Evolutionary conservation across 108 stramenopile genomes (phyloP), one percentile per base, ranked within the genome.

Genomic region (Nitzschia palea): DNA sequence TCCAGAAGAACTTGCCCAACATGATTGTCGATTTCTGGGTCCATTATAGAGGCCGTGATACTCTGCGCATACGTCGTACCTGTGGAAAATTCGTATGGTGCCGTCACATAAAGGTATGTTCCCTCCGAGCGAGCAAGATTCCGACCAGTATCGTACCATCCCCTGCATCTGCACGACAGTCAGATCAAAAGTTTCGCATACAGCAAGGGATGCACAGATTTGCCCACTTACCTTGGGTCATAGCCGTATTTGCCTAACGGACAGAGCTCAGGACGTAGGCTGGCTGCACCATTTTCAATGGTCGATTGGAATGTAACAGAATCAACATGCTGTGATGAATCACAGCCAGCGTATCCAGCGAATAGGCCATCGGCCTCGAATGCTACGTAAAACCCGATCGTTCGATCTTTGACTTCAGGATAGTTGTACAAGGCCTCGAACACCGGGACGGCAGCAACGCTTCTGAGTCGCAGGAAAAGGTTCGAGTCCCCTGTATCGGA

Each of bases 211-310:
- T 20, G 18, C 14, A 52, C 12, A 31, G 8, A 57, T 17, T 14
- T 9, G 23, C 9, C 6, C 0, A 42, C 66, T 55, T 40, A 80
- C 44, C 79, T 28, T 34, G 65, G 58, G 62, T 80, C 79, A 35
- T 67, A 76, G 10, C 74, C 79, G 70, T 72, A 67, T 33, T 80
- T 80, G 14, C 79, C 71, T 17, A 72, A 4, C 35, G 74, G 74
- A 30, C 79, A 80, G 18, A 80, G 70, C 4, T 70, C 55, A 6
- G 79, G 74, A 31, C 62, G 60, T 9, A 71, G n/a, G 22, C 51
- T 34, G 6, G 55, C 36, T 0, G 65, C 74, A 27, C 54, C 57
- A 47, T 70, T 74, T 33, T n/a, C 73, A 20, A 40, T 62, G 5
- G 27, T 55, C 3, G 73, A 74, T n/a, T 1, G 20, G 30, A 30